A percentile compares a stretch with the other conserved stretches of the same genome.
Evolutionary conservation across 306 rosid species (phyloP).

Genomic region (Quercus variabilis): DNA sequence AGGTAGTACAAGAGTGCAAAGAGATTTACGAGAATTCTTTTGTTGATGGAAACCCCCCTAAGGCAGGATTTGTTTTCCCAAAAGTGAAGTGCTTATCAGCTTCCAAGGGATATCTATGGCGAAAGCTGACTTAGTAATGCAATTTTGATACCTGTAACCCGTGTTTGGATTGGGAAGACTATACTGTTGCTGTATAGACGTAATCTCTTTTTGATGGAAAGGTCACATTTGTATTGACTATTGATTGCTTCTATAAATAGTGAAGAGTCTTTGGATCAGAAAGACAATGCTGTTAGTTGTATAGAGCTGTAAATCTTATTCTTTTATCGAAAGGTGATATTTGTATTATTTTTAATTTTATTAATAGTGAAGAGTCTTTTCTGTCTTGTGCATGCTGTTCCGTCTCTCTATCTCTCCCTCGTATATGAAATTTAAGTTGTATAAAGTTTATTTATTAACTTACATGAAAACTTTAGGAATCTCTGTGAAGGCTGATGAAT

Average conservation of each 20-base stretch:
- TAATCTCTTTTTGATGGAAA: background rate
- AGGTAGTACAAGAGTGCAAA: constrained; percentile 98
- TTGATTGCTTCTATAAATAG: background rate
- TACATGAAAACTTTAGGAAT: too few relatives aligned
- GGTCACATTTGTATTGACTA: background rate
- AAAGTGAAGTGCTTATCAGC: constrained; percentile 70
- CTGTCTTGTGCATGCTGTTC: background rate
- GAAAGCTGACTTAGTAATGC: constrained; percentile 60
- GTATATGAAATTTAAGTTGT: background rate
- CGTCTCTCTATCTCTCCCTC: background rate
- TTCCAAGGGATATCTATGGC: constrained; percentile 73
- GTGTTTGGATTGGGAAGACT: background rate
- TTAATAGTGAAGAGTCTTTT: background rate
- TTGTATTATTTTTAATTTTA: background rate
- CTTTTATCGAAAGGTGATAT: background rate
- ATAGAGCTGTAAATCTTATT: too few relatives aligned
- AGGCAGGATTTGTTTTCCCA: constrained; percentile 74
- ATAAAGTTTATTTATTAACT: background rate
- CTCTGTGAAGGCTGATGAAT: too few relatives aligned
- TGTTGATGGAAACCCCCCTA: constrained; percentile 72
- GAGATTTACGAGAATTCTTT: constrained; percentile 89
- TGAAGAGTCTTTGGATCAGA: background rate
- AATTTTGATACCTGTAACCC: background rate
- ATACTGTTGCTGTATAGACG: background rate
- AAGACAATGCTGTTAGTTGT: too few relatives aligned